A percentile compares a stretch with the other conserved stretches of the same genome.
These are phyloP conservation scores for Aspergillus novofumigatus DNA, from an alignment of 2,329 filamentous ascomycete genomes.

Conservation along the genomic window DNA sequence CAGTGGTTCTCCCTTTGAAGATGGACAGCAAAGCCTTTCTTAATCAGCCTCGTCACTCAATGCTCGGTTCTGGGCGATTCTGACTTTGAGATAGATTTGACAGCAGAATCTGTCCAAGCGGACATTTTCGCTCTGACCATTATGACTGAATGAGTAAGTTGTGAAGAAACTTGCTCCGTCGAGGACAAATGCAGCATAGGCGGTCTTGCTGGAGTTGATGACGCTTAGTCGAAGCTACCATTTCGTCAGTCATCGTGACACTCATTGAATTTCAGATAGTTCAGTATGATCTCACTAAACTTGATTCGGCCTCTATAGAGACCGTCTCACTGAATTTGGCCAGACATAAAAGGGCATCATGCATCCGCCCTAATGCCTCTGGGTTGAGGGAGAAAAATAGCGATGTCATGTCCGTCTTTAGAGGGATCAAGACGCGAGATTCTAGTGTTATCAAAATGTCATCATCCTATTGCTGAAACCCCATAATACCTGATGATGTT, in stretches of 20 bases:
- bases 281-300: conserved; percentile 44
- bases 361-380: conserved; percentile 52
- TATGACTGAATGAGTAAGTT: conserved; percentile 50
- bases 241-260: conserved; percentile 4
- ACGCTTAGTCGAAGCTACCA: conserved; percentile 56
- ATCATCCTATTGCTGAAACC: not conserved
- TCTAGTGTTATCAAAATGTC: not conserved
- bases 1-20: conserved; percentile 56
- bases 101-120: conserved; percentile 53
- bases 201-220: conserved; percentile 60
- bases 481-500: not conserved
- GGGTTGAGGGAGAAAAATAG: conserved; percentile 54
- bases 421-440: not conserved
- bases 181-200: conserved; percentile 58
- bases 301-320: conserved; percentile 57
- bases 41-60: not conserved
- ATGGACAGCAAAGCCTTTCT: conserved; percentile 54
- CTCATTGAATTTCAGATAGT: not conserved
- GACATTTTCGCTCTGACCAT: conserved; percentile 19
- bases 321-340: conserved; percentile 62
- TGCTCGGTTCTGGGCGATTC: conserved; percentile 16
- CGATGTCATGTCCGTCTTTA: conserved; percentile 26
- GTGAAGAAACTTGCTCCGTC: conserved; percentile 54
- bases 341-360: conserved; percentile 58
- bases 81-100: conserved; percentile 55